Conservation (phyloP, 805 yeast genomes). For the Wickerhamomyces sydowiorum region DNA sequence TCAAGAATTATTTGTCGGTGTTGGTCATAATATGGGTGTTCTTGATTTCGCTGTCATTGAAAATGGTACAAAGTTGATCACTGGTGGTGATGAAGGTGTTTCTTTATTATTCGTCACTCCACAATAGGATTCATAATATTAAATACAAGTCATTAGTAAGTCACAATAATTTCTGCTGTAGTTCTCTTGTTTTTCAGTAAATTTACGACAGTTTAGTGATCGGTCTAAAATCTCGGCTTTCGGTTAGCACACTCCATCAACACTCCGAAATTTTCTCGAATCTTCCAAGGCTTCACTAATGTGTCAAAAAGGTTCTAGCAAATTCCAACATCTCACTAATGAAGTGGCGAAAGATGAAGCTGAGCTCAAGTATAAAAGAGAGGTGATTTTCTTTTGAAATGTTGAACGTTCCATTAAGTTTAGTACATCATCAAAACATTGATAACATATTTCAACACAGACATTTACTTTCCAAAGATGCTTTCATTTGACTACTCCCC, state of each 20-base stretch:
- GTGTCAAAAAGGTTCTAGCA: neutral
- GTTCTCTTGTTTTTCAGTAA: too few relatives aligned
- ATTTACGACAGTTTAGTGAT: neutral
- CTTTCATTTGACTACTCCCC: slow-evolving; percentile 2
- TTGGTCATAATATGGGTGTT: slow-evolving; percentile 93
- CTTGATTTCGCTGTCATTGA: slow-evolving; percentile 73
- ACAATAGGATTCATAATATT: neutral
- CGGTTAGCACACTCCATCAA: neutral
- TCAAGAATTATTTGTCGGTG: slow-evolving; percentile 66
- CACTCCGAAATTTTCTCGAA: neutral
- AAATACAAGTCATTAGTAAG: too few relatives aligned
- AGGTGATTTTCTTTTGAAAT: neutral
- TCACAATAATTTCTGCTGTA: too few relatives aligned
- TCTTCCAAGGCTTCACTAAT: neutral
- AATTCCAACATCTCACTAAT: too few relatives aligned
- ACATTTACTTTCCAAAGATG: neutral
- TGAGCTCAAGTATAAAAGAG: neutral
- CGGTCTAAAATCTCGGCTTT: neutral
- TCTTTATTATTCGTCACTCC: slow-evolving; percentile 55
- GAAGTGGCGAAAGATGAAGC: too few relatives aligned
- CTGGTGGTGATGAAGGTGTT: slow-evolving; percentile 98
- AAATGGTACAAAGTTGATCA: slow-evolving; percentile 62
- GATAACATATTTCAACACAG: neutral
- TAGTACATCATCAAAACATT: too few relatives aligned
- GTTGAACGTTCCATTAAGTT: too few relatives aligned